Conservation (phyloP, 371 early-diverging fungal genomes). For the Haplosporangium sp. region DNA sequence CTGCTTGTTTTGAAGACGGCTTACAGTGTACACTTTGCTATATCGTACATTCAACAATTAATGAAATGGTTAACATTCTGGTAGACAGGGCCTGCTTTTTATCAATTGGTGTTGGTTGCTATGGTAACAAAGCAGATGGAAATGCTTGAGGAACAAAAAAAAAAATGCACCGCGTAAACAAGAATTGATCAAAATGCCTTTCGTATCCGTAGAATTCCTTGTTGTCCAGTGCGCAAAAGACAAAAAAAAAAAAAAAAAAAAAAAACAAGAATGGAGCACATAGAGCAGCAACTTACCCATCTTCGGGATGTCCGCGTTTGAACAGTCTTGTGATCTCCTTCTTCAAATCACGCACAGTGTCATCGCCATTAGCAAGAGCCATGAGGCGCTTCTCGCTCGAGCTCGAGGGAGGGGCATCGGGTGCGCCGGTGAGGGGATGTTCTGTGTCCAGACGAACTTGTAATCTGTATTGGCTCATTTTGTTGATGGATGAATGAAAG, state of each 20-base stretch:
- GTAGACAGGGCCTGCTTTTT: neutral
- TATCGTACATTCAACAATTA: neutral
- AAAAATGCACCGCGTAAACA: neutral
- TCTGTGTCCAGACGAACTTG: slow-evolving; percentile 14
- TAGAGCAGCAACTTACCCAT: slow-evolving; percentile 22
- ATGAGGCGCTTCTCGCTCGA: slow-evolving; percentile 11
- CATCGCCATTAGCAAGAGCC: slow-evolving; percentile 13
- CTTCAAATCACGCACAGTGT: slow-evolving; percentile 14
- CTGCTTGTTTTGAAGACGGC: slow-evolving; percentile 16
- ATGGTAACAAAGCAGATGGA: neutral
- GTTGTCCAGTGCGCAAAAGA: neutral
- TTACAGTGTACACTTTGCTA: slow-evolving; percentile 13
- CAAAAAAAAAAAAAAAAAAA: neutral
- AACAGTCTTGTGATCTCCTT: slow-evolving; percentile 12
- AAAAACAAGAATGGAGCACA: neutral
- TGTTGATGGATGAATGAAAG: too few relatives aligned
- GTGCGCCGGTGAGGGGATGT: slow-evolving; percentile 1
- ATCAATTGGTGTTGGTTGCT: neutral
- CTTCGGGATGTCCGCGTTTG: slow-evolving; percentile 7
- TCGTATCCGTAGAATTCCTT: too few relatives aligned
- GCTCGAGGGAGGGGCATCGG: neutral
- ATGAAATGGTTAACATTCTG: neutral
- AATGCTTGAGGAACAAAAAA: neutral
- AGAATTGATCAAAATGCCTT: neutral
- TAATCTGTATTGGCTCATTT: neutral